phyloP scores from a whole-genome alignment of 495 filamentous ascomycete species.

The Ramalina peruviana region DNA sequence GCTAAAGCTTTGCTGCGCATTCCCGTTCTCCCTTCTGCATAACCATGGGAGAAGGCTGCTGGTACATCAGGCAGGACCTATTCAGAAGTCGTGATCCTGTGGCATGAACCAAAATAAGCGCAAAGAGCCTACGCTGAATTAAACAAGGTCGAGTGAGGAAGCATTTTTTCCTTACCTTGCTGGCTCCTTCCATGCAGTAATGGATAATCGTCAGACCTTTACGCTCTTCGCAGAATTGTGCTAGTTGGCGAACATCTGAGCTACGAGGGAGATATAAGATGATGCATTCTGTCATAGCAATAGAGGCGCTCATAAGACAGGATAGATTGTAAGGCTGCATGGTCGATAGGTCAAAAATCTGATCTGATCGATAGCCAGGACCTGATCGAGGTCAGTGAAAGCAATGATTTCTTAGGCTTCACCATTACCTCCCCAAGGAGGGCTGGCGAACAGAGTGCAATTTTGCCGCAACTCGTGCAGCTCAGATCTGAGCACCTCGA shows the following conservation, averaged over 20 bases:
- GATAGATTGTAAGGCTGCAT: slow-evolving; percentile 78
- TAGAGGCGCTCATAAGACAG: slow-evolving; percentile 46
- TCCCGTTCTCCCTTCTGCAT: no score
- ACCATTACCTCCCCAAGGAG: slow-evolving; percentile 76
- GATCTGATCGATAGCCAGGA: slow-evolving; percentile 59
- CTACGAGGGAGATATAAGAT: slow-evolving; percentile 81
- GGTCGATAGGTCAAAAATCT: slow-evolving; percentile 68
- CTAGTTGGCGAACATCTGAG: slow-evolving; percentile 74
- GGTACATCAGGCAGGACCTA: no score
- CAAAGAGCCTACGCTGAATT: background rate
- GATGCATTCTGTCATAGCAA: slow-evolving; percentile 33
- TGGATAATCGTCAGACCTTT: slow-evolving; percentile 59
- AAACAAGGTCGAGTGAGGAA: background rate
- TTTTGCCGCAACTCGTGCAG: slow-evolving; percentile 34
- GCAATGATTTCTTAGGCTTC: background rate
- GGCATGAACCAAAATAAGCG: no score
- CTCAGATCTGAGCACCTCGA: slow-evolving; percentile 41
- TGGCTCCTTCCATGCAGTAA: slow-evolving; percentile 82
- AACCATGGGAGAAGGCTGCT: no score
- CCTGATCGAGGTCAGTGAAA: slow-evolving; percentile 29
- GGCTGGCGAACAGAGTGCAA: slow-evolving; percentile 73
- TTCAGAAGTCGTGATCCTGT: no score
- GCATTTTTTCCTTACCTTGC: slow-evolving; percentile 43
- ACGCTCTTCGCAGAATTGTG: slow-evolving; percentile 39
- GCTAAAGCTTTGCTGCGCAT: no score